Evolutionary conservation across 495 filamentous ascomycete genomes (phyloP), one percentile per base, ranked within the genome.

Genomic region (Podospora australis): DNA sequence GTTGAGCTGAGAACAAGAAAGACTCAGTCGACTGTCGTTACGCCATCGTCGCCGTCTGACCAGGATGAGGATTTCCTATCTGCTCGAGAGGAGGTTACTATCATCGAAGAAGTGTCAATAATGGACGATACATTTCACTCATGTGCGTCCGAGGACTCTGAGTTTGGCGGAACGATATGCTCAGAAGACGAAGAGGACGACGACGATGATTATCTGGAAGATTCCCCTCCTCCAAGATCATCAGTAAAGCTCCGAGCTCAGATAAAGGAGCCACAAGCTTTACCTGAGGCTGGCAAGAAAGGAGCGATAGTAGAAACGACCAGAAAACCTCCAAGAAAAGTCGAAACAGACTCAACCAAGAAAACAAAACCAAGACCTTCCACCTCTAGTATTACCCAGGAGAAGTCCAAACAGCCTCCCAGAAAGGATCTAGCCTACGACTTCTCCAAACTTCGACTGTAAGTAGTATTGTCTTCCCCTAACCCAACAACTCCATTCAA

Each of bases 401-500:
- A 36, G 13, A 44, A 28, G 6, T 17, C 14, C 41, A 36, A n/a
- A 16, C 4, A 36, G 34, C 6, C 34, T n/a, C 4, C 7, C 0
- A 48, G 48, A 6, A 55, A 52, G 20, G 55, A 56, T 16, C 48
- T 65, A 2, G 29, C 55, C 1, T 47, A 65, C 17, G 49, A 48
- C 14, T 52, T 66, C 25, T 59, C 56, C 7, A 39, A 48, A 24
- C 50, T 66, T 2, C 40, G 43, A 4, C 36, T 64, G 59, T 60
- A 30, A 39, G 58, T 49, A 19, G 13, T 2, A 1, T 8, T 39
- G 19, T 19, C 7, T n/a, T 16, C 6, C 6, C n/a, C n/a, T n/a
- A 36, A 36, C 34, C 13, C 34, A 5, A 3, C 4, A 41, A 4
- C 4, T 29, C 19, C 26, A 41, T 13, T 6, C n/a, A 6, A 39